Base-by-base conservation (phyloP, 1,284 basidiomycete genomes). In the Apiotrichum veenhuisii region DNA sequence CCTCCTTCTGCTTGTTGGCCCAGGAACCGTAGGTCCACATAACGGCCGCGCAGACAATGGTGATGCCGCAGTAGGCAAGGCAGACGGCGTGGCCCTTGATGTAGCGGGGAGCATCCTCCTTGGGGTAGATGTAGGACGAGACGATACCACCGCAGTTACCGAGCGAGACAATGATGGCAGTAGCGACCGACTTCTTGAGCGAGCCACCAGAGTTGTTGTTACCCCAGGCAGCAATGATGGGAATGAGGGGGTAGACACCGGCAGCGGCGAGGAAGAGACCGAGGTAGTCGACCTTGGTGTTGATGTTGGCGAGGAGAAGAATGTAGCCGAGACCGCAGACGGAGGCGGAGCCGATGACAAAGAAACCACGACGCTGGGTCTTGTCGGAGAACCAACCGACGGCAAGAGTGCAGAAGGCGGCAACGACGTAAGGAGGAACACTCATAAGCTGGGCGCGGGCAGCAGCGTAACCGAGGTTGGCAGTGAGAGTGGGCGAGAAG, bases 381-480 rank as follows among this genome's bases (percentile, higher is more conserved):
- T 65, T 62, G 64, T 78, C 76, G 22, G 76, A 75, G 15, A 68
- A 48, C 50, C 62, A 72, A 17, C 75, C 74, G 8, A 70, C 67
- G 30, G 65, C 38, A 50, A 78, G 54, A n/a, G 71, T 73, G 36
- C 65, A 47, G 41, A 69, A 55, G n/a, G 73, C 67, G 4, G 72
- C 69, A 50, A 69, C 54, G 27, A 72, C 61, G 61, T 72, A 70
- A 20, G 68, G 69, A n/a, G 69, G 69, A 22, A 65, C 65, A 20
- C 61, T 63, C 64, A 71, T 65, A 26, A 89, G 78, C 72, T 89
- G 88, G n/a, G 87, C 87, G 2, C 79, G 80, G 0, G 86, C 87
- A 9, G 87, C 86, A 12, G 77, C 76, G 75, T 81, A 89, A 7
- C 87, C 86, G 40, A 72, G 62, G 44, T 67, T 70, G 54, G 59